Percentiles rank a stretch among this genome's conserved stretches.
These are phyloP conservation scores for Tylopilus felleus DNA, from an alignment of 768 basidiomycete species.

Conservation along the genomic window DNA sequence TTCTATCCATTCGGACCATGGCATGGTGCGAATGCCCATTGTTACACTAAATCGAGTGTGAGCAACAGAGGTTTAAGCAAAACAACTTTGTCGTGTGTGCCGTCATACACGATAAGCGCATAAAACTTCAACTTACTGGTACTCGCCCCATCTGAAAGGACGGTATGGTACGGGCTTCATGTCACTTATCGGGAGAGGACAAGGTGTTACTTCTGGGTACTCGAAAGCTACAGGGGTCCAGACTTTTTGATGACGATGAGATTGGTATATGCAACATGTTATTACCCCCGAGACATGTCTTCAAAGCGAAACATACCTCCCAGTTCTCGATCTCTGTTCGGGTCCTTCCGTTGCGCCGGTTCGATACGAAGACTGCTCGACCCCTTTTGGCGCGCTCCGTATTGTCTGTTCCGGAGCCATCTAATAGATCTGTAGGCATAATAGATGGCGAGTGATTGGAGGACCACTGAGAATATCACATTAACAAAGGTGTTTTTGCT, in stretches of 20 bases:
- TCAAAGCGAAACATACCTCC: conserved; percentile 24
- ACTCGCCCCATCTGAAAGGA: conserved; percentile 65
- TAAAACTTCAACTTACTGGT: conserved; percentile 50
- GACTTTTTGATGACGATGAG: conserved; percentile 31
- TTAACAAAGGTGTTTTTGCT: not conserved
- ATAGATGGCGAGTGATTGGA: conserved; percentile 17
- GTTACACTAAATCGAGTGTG: conserved; percentile 46
- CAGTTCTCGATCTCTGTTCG: conserved; percentile 22
- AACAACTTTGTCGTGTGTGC: not conserved
- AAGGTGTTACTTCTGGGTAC: conserved; percentile 52
- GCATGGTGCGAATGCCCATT: conserved; percentile 71
- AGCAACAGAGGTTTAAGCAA: not conserved
- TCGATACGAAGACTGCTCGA: no score
- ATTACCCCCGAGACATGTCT: not conserved
- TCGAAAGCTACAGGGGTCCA: conserved; percentile 52
- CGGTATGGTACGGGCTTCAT: conserved; percentile 62
- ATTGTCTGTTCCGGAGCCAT: conserved; percentile 4
- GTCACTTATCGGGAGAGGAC: conserved; percentile 36
- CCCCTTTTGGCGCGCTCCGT: not conserved
- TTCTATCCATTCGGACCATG: conserved; percentile 76
- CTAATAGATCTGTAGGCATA: conserved; percentile 9
- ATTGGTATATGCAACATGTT: not conserved
- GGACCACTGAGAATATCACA: no score
- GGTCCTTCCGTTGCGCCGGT: not conserved
- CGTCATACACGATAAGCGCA: not conserved